Conservation (phyloP, 257 asterid genomes). For the Solanum sitiens region DNA sequence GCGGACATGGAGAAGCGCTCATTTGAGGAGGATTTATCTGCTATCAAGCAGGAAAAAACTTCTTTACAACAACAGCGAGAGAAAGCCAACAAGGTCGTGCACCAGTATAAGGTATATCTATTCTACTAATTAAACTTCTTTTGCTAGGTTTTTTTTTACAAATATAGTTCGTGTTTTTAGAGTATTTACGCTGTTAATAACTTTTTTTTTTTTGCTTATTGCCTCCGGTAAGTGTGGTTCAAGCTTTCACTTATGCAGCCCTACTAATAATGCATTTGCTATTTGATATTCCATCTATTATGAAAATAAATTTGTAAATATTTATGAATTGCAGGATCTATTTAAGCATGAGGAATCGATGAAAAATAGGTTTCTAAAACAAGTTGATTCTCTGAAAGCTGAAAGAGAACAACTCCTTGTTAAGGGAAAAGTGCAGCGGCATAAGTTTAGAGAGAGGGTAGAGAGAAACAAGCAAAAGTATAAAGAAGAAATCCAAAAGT, state of each 20-base stretch:
- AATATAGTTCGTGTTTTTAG: neutral
- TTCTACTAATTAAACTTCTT: neutral
- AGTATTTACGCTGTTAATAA: neutral
- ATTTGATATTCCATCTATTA: neutral
- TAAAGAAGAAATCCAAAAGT: constrained; percentile 24
- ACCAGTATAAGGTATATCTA: constrained; percentile 55
- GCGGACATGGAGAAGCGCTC: constrained; percentile 26
- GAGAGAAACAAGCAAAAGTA: constrained; percentile 22
- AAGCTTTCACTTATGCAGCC: neutral
- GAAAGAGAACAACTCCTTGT: constrained; percentile 27
- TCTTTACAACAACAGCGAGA: constrained; percentile 5
- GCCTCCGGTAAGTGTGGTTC: neutral
- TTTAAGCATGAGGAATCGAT: constrained; percentile 50
- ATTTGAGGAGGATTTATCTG: constrained; percentile 22
- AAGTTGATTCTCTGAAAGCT: constrained; percentile 12
- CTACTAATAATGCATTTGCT: neutral
- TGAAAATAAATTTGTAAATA: neutral
- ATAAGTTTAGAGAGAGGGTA: constrained; percentile 27
- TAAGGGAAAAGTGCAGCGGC: constrained; percentile 23
- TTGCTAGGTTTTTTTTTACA: neutral
- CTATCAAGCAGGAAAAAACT: constrained; percentile 4
- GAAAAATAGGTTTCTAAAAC: constrained; percentile 7
- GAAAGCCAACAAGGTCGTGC: constrained; percentile 29
- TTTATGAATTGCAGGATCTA: neutral
- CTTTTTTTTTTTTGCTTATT: neutral